phyloP scores from a whole-genome alignment of 1,139 yeast genomes.

The Candida albicans region DNA sequence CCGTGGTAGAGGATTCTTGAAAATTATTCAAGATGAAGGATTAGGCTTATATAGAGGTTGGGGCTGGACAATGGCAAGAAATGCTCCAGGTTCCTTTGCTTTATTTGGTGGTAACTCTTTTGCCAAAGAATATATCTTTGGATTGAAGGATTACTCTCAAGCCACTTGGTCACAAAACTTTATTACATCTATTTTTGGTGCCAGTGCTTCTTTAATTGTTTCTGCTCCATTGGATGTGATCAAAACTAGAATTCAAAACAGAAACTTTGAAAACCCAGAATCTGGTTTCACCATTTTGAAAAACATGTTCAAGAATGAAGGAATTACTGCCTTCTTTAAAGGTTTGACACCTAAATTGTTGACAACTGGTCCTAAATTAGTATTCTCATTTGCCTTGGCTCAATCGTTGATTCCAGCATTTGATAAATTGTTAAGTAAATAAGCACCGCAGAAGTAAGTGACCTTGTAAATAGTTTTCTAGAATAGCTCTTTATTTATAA shows the following conservation, averaged over 20 bases:
- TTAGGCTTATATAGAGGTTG: constrained; percentile 94
- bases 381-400: constrained; percentile 93
- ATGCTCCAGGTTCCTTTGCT: constrained; percentile 98
- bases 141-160: constrained; percentile 77
- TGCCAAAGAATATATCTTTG: constrained; percentile 93
- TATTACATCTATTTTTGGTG: constrained; percentile 95
- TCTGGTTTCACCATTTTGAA: constrained; percentile 89
- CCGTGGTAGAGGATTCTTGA: constrained; percentile 93
- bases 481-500: constrained; percentile 1
- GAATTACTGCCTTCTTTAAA: constrained; percentile 87
- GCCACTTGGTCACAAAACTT: constrained; percentile 97
- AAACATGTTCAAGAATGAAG: constrained; percentile 91
- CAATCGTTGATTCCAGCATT: constrained; percentile 96
- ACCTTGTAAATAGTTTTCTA: constrained; percentile 10
- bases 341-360: constrained; percentile 95
- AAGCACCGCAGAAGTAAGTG: constrained; percentile 7
- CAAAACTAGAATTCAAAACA: constrained; percentile 97
- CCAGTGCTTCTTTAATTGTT: constrained; percentile 93
- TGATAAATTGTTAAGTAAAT: constrained; percentile 55
- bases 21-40: constrained; percentile 87
- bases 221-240: constrained; percentile 98
- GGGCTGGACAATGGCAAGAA: constrained; percentile 99
- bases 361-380: constrained; percentile 98
- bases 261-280: constrained; percentile 93
- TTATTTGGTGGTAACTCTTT: constrained; percentile 98